These are phyloP conservation scores for Pueraria montana DNA, from an alignment of 306 rosid species.

Conservation along the genomic window DNA sequence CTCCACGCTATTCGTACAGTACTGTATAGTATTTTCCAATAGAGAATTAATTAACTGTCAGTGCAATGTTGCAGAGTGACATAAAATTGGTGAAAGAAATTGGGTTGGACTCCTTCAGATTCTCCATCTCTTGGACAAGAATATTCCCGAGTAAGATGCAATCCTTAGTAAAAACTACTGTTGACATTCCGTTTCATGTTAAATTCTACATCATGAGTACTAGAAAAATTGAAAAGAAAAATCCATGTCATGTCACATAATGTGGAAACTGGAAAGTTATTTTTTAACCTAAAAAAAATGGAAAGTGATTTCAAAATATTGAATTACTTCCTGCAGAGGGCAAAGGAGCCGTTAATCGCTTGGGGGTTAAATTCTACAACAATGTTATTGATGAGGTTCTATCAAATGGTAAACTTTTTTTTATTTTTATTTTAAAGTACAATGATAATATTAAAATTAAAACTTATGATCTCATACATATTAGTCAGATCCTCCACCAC, in stretches of 20 bases:
- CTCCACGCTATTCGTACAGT: no score
- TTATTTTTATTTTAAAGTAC: no score
- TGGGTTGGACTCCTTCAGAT: constrained; percentile 65
- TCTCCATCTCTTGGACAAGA: constrained; percentile 72
- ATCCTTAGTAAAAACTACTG: background rate
- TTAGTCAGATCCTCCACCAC: no score
- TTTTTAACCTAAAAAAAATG: no score
- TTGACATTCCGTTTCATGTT: background rate
- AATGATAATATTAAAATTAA: no score
- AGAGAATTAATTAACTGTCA: background rate
- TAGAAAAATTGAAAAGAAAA: background rate
- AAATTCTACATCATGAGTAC: background rate
- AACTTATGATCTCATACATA: no score
- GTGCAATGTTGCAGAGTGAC: constrained; percentile 51
- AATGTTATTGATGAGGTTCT: constrained; percentile 58
- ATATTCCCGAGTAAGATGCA: constrained; percentile 60
- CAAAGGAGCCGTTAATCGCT: constrained; percentile 36
- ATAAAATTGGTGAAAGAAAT: constrained; percentile 56
- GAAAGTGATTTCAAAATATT: background rate
- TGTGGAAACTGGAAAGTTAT: background rate
- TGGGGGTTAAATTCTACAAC: constrained; percentile 66
- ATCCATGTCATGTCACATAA: background rate
- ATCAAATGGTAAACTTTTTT: no score
- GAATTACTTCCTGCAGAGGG: constrained; percentile 49
- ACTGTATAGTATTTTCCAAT: no score